A percentile compares a stretch with the other conserved stretches of the same genome.
Conservation (phyloP, 2,329 filamentous ascomycete species). For the Claviceps fusiformis region DNA sequence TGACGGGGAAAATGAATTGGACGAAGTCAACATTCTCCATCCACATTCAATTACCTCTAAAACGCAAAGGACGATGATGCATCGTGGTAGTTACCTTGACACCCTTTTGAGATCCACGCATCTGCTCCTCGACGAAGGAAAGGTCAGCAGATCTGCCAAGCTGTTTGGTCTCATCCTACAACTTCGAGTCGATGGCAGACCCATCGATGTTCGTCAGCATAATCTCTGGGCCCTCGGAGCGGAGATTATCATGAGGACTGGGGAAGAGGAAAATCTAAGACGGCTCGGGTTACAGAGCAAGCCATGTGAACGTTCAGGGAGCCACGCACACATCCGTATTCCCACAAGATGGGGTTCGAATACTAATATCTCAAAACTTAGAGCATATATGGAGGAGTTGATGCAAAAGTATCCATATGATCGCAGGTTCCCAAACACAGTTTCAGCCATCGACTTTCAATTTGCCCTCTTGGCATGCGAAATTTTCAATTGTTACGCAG, state of each 20-base stretch:
- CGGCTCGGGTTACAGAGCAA: background rate
- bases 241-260: conserved; percentile 62
- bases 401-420: conserved; percentile 66
- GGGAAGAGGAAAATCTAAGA: conserved; percentile 19
- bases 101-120: conserved; percentile 59
- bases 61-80: conserved; percentile 10
- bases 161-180: conserved; percentile 64
- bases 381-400: conserved; percentile 60
- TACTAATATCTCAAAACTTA: conserved; percentile 31
- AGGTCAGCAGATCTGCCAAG: conserved; percentile 57
- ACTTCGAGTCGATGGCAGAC: conserved; percentile 24
- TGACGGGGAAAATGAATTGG: conserved; percentile 35
- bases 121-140: conserved; percentile 54
- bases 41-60: background rate
- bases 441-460: conserved; percentile 65
- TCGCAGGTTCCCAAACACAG: conserved; percentile 39
- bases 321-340: background rate
- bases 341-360: conserved; percentile 27
- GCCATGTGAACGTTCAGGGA: background rate
- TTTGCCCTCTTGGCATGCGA: conserved; percentile 69
- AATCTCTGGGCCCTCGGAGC: conserved; percentile 73
- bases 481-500: conserved; percentile 59
- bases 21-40: background rate
- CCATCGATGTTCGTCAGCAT: conserved; percentile 54
- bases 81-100: conserved; percentile 38